A percentile compares a stretch with the other conserved stretches of the same genome.
These are phyloP conservation scores for Ogataea naganishii DNA, from an alignment of 805 yeast species.

Conservation along the genomic window DNA sequence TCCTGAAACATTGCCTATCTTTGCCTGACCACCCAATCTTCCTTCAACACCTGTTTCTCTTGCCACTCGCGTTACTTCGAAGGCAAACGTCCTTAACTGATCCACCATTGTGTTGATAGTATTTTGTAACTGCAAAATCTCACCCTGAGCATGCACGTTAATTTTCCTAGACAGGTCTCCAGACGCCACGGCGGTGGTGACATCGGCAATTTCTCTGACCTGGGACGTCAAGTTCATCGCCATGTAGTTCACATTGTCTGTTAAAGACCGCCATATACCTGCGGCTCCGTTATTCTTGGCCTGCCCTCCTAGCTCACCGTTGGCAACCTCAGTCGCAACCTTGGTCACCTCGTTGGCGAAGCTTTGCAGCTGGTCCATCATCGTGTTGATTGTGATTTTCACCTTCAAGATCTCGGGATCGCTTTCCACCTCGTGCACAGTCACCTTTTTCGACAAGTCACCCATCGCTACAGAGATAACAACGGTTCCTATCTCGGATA, in stretches of 20 bases:
- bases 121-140: constrained; percentile 74
- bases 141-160: constrained; percentile 89
- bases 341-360: constrained; percentile 77
- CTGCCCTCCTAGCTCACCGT: constrained; percentile 86
- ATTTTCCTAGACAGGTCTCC: constrained; percentile 80
- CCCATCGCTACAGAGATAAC: constrained; percentile 88
- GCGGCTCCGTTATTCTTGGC: constrained; percentile 79
- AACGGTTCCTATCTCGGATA: constrained; percentile 76
- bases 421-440: constrained; percentile 58
- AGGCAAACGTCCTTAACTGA: constrained; percentile 73
- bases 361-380: constrained; percentile 82
- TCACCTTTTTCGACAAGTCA: constrained; percentile 74
- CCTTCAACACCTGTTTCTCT: constrained; percentile 89
- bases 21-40: constrained; percentile 81
- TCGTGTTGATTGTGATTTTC: constrained; percentile 73
- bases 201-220: constrained; percentile 84
- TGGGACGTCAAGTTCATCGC: constrained; percentile 81
- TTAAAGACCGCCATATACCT: constrained; percentile 81
- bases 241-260: constrained; percentile 83
- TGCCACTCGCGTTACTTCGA: constrained; percentile 81
- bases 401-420: constrained; percentile 77
- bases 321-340: constrained; percentile 84
- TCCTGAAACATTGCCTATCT: constrained; percentile 71
- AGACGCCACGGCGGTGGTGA: constrained; percentile 79
- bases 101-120: constrained; percentile 88